Evolutionary conservation across 129 eudicot genomes (phyloP), one percentile per base, ranked within the genome.

Genomic region (Flaveria brownii): DNA sequence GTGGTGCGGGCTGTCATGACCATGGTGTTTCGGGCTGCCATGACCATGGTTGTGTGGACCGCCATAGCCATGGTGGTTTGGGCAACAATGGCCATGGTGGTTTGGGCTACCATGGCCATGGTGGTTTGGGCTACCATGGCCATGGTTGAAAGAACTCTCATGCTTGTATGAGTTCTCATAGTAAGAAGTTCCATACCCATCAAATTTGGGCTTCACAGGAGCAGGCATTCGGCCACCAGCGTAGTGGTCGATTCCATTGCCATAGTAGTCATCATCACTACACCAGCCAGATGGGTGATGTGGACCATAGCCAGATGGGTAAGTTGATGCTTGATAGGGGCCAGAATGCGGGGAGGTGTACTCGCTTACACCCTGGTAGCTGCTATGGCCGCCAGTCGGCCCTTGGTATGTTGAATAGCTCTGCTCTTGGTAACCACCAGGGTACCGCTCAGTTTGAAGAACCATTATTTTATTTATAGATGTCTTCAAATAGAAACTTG

Each of bases 401-500:
- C 83, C 83, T 45, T 85, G 85, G 80, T 78, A 67, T 51, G 81
- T 22, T 33, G 67, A 52, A 59, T 84, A 77, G 82, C 67, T 78
- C 30, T 85, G 78, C 10, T 74, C 77, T 2, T 45, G 51, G 83
- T 87, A 87, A 64, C 85, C 82, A 69, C 70, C 72, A 36, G 75
- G 79, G 82, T 49, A 69, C 10, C 68, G 73, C 72, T 80, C 78
- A 4, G 49, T 20, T 36, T 80, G 62, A 59, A 87, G 80, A 77
- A 85, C 92, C 92, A 87, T 87, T 59, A 77, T 80, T 33, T 16
- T 63, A 13, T n/a, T 16, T 15, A 25, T 49, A 54, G 36, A 66
- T 50, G 30, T 68, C 68, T 75, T 64, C 33, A 45, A 56, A 63
- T 17, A 52, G 47, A 17, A 57, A 59, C 25, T 1, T 28, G 41